phyloP scores from a whole-genome alignment of 2,329 filamentous ascomycete genomes.

The Samsoniella hepiali region DNA sequence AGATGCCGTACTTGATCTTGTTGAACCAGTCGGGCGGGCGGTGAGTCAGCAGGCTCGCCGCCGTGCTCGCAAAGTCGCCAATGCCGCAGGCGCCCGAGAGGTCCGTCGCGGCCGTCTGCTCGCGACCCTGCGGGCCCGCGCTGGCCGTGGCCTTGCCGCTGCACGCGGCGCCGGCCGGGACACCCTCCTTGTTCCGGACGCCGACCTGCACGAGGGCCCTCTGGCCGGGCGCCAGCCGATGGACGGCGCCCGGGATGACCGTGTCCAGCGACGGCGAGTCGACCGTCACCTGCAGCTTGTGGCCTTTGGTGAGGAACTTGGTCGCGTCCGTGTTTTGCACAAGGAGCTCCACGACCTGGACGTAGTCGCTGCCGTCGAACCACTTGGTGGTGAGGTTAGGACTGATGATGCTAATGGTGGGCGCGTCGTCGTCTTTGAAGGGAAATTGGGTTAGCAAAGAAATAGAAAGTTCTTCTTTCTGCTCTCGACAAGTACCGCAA shows the following conservation, averaged over 20 bases:
- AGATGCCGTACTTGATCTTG: conserved; percentile 56
- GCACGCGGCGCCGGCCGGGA: conserved; percentile 13
- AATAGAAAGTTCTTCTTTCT: no score
- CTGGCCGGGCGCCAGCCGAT: conserved; percentile 19
- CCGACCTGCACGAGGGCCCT: conserved; percentile 16
- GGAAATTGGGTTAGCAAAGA: no score
- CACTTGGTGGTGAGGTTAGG: conserved; percentile 20
- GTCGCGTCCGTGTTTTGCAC: conserved; percentile 18
- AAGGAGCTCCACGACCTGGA: conserved; percentile 20
- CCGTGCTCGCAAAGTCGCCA: neutral
- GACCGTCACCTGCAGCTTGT: conserved; percentile 9
- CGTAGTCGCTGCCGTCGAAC: conserved; percentile 15
- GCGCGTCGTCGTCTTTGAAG: neutral
- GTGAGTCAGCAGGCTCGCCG: conserved; percentile 34
- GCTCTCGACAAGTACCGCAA: no score
- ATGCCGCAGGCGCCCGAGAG: conserved; percentile 11
- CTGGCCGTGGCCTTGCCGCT: conserved; percentile 10
- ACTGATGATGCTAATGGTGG: conserved; percentile 1
- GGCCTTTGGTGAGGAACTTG: conserved; percentile 9
- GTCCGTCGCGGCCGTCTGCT: neutral
- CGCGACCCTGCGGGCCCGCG: neutral
- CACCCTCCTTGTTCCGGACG: conserved; percentile 20
- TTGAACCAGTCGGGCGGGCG: conserved; percentile 52
- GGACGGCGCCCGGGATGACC: conserved; percentile 16
- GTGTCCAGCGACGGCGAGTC: conserved; percentile 16